A percentile compares a stretch with the other conserved stretches of the same genome.
Evolutionary conservation across 768 basidiomycete genomes (phyloP).

Genomic region (Mycena rosella): DNA sequence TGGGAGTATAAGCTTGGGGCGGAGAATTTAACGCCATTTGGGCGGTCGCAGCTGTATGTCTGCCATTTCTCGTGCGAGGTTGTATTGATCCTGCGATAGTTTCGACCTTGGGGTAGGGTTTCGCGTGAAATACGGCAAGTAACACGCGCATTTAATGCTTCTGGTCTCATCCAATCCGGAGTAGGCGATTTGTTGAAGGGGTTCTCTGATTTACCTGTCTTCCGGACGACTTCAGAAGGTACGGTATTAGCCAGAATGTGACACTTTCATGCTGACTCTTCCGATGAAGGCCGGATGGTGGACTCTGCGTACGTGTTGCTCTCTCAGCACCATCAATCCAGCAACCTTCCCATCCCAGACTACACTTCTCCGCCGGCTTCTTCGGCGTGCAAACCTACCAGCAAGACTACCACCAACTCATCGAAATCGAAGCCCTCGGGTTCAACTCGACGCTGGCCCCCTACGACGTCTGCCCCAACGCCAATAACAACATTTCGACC

Average conservation of each 20-base stretch:
- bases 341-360: slow-evolving; percentile 37
- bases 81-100: slow-evolving; percentile 32
- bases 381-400: slow-evolving; percentile 65
- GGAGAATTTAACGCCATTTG: slow-evolving; percentile 83
- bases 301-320: slow-evolving; percentile 55
- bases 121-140: slow-evolving; percentile 71
- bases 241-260: slow-evolving; percentile 4
- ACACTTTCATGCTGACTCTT: background rate
- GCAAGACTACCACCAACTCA: slow-evolving; percentile 69
- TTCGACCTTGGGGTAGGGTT: slow-evolving; percentile 68
- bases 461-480: slow-evolving; percentile 73
- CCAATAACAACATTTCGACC: slow-evolving; percentile 55
- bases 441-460: slow-evolving; percentile 78
- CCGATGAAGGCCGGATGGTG: slow-evolving; percentile 60
- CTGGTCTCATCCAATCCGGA: background rate
- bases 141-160: slow-evolving; percentile 48
- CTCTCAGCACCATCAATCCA: background rate
- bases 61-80: background rate
- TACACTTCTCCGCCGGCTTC: slow-evolving; percentile 69
- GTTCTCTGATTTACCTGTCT: slow-evolving; percentile 67
- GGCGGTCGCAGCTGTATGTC: slow-evolving; percentile 72
- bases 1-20: slow-evolving; percentile 86
- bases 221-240: slow-evolving; percentile 72
- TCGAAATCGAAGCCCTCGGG: slow-evolving; percentile 66
- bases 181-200: slow-evolving; percentile 52